Evolutionary conservation across 768 basidiomycete species (phyloP), one percentile per base, ranked within the genome.

Genomic region (Psilocybe tampanensis): DNA sequence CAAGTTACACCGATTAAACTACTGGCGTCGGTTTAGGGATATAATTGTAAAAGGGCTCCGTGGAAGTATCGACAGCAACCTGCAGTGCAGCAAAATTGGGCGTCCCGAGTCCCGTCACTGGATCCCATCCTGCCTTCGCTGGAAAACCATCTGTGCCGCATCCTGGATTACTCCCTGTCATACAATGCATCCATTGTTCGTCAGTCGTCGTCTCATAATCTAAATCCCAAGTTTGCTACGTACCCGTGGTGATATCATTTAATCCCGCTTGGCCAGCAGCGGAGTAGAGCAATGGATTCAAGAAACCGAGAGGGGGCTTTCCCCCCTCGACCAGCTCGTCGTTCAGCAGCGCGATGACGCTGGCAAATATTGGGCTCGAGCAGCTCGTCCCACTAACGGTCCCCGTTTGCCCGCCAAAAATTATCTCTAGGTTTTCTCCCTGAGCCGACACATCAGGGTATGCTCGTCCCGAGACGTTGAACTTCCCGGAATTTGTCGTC

Each of bases 361-460:
- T 72, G 4, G 76, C 83, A 3, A 82, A 72, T 11, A 79, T 77
- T 0, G 84, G 84, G 5, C 80, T 51, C 0, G 81, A 62, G 1
- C 78, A 78, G 3, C 80, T 82, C 0, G 83, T 84, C 11, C 84
- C 83, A 24, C 72, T 78, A 0, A 81, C 72, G 5, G 63, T 71
- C 0, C 24, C 63, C 23, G 74, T 74, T 39, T 64, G 64, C 15
- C 77, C 78, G 13, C 70, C 69, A n/a, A 76, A 59, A 8, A 67
- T 56, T 18, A 73, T 64, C 36, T 64, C 49, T 7, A 67, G 54
- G 33, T 64, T 66, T 39, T 66, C 67, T 49, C 80, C 80, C 24
- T 84, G 81, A 1, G 80, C 82, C 33, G 81, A 74, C 18, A 83
- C 61, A 61, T 83, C 82, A 1, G 82, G 82, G 68, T 67, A 82